Evolutionary conservation across 2,329 filamentous ascomycete species (phyloP), one percentile per base, ranked within the genome.

Genomic region (Sarocladium oryzae): DNA sequence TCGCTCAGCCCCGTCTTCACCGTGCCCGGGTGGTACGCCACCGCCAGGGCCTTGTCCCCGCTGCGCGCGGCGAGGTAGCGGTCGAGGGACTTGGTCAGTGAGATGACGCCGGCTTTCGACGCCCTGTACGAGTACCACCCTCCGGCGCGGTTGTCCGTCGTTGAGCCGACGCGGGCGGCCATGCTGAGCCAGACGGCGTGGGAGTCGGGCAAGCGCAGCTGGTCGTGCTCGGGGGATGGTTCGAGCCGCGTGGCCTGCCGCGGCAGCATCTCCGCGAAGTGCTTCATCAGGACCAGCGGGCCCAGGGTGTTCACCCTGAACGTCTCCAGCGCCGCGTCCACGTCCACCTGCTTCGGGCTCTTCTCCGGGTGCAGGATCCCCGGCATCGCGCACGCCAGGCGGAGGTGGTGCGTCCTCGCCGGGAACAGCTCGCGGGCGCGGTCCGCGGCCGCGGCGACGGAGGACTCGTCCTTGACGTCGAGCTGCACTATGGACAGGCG

Each of bases 71-170:
- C 66, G 28, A 93, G 67, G 61, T 83, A 78, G 24, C 86, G 74
- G 63, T 93, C 88, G 55, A 89, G 82, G 6, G 79, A 85, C 67
- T 84, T 87, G 7, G 81, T 80, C 11, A 89, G 53, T 60, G 84
- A 84, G 56, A 84, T 89, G 3, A 92, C 81, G 2, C 77, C 87
- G 0, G 87, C 81, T 66, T 93, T 95, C 50, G 80, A 85, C 7
- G 85, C 80, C 13, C 89, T 82, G 66, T 93, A 93, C 52, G 77
- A 82, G 65, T 89, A 95, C 89, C 88, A 93, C 0, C 89, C 89
- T 2, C 88, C 89, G 0, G 84, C 72, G 2, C 69, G 63, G 60
- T 95, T 92, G 59, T 92, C 87, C 1, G 77, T 71, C 20, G 86
- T 85, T 28, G 79, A 85, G 9, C 88, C 88, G 0, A 95, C 86